Evolutionary conservation across 129 eudicot species (phyloP).

Genomic region (Flaveria ramosissima): DNA sequence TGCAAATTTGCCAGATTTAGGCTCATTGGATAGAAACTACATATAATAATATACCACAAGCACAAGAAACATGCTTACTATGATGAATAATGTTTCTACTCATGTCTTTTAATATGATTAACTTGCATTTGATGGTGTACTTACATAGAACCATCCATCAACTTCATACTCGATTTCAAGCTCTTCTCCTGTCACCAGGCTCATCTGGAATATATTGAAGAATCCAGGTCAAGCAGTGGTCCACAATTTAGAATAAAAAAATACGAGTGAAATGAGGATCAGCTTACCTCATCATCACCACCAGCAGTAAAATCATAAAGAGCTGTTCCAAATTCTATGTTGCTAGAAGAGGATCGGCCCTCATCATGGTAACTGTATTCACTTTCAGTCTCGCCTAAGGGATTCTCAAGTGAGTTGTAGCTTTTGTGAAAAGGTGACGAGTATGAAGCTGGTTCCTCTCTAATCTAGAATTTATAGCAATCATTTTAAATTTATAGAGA

Average conservation of each 20-base stretch:
- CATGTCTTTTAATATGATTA: background rate
- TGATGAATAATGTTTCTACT: background rate
- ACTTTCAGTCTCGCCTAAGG: constrained; percentile 60
- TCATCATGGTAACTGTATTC: constrained; percentile 53
- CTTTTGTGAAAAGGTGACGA: constrained; percentile 59
- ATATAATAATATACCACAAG: background rate
- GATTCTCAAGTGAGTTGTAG: constrained; percentile 66
- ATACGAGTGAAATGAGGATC: background rate
- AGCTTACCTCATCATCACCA: constrained; percentile 82
- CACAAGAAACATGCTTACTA: background rate
- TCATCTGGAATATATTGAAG: constrained; percentile 47
- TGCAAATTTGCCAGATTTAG: background rate
- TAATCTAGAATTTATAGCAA: constrained; percentile 42
- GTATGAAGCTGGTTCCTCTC: constrained; percentile 81
- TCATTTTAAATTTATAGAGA: constrained; percentile 5
- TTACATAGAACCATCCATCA: constrained; percentile 92
- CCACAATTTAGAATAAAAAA: background rate
- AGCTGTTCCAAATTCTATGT: constrained; percentile 60
- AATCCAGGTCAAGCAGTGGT: constrained; percentile 1
- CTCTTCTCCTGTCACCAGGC: constrained; percentile 77
- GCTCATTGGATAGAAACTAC: background rate
- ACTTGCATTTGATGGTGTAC: constrained; percentile 31
- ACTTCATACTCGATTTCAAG: constrained; percentile 82
- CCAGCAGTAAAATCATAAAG: constrained; percentile 93
- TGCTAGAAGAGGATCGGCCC: constrained; percentile 55